A percentile compares a stretch with the other conserved stretches of the same genome.
Evolutionary conservation across 768 basidiomycete species (phyloP).

Genomic region (Holtermannia corniformis): DNA sequence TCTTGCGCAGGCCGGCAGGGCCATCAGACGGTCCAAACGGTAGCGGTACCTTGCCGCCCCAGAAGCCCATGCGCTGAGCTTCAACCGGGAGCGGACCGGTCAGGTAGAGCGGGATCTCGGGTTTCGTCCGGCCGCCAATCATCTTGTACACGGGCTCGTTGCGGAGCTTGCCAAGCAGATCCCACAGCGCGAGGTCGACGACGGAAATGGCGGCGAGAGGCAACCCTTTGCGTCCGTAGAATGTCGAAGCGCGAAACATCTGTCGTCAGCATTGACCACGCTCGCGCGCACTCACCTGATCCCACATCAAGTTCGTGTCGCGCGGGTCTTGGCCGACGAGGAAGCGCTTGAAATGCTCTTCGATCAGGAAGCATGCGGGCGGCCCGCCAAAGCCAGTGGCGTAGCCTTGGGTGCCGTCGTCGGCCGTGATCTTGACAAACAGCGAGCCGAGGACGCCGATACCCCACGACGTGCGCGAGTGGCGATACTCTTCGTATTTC

Average conservation of each 20-base stretch:
- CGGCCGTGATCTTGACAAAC: constrained; percentile 43
- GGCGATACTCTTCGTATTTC: constrained; percentile 37
- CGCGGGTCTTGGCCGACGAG: constrained; percentile 43
- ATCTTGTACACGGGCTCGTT: constrained; percentile 44
- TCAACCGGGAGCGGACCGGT: constrained; percentile 41
- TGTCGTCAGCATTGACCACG: neutral
- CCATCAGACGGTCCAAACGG: constrained; percentile 42
- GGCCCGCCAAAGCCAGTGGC: constrained; percentile 44
- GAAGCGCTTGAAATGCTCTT: constrained; percentile 44
- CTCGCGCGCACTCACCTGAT: no score
- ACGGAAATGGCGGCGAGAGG: constrained; percentile 42
- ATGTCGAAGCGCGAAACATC: constrained; percentile 41
- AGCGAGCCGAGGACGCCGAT: constrained; percentile 44
- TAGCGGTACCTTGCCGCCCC: constrained; percentile 43
- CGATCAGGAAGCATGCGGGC: constrained; percentile 43
- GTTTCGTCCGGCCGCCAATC: constrained; percentile 43
- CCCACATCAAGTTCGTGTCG: constrained; percentile 44
- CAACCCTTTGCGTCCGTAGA: constrained; percentile 44
- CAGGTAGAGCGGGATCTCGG: constrained; percentile 42
- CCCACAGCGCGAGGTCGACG: constrained; percentile 44
- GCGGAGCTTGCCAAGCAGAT: constrained; percentile 43
- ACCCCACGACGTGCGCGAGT: constrained; percentile 42
- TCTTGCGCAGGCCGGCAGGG: constrained; percentile 40
- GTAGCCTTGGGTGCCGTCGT: constrained; percentile 43
- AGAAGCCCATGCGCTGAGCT: constrained; percentile 43